Percentiles rank a stretch among this genome's conserved stretches.
Conservation (phyloP, 2,329 filamentous ascomycete genomes). For the Colletotrichum destructivum region DNA sequence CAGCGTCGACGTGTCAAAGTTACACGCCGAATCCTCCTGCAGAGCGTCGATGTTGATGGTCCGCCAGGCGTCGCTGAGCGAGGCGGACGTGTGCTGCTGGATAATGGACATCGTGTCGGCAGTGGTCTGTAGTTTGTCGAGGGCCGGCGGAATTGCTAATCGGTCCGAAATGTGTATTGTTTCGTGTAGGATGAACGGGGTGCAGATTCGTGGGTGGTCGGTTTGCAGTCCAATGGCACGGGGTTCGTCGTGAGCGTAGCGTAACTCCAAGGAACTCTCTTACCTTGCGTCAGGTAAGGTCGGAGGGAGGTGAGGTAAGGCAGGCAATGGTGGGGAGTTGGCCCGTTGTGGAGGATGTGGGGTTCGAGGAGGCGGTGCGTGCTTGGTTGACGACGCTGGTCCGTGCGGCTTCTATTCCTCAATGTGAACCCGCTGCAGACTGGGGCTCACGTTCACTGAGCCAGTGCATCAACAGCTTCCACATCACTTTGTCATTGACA, state of each 20-base stretch:
- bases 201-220: neutral
- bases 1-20: slow-evolving; percentile 91
- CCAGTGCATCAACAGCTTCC: slow-evolving; percentile 1
- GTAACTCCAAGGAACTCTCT: neutral
- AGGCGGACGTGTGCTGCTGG: slow-evolving; percentile 73
- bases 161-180: neutral
- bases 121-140: neutral
- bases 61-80: slow-evolving; percentile 79
- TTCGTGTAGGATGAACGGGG: neutral
- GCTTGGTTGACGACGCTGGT: slow-evolving; percentile 17
- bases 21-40: slow-evolving; percentile 89
- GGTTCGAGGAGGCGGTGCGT: slow-evolving; percentile 40
- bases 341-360: slow-evolving; percentile 38
- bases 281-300: slow-evolving; percentile 30
- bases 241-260: slow-evolving; percentile 20
- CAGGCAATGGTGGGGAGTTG: slow-evolving; percentile 39
- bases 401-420: slow-evolving; percentile 21
- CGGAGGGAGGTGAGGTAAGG: slow-evolving; percentile 38
- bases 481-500: neutral
- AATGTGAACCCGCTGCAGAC: slow-evolving; percentile 23
- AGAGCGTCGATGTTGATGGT: slow-evolving; percentile 96
- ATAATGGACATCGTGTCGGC: slow-evolving; percentile 73
- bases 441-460: neutral
- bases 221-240: slow-evolving; percentile 7
- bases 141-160: neutral